Evolutionary conservation across 2,329 filamentous ascomycete genomes (phyloP).

Genomic region (Aspergillus puulaauensis): DNA sequence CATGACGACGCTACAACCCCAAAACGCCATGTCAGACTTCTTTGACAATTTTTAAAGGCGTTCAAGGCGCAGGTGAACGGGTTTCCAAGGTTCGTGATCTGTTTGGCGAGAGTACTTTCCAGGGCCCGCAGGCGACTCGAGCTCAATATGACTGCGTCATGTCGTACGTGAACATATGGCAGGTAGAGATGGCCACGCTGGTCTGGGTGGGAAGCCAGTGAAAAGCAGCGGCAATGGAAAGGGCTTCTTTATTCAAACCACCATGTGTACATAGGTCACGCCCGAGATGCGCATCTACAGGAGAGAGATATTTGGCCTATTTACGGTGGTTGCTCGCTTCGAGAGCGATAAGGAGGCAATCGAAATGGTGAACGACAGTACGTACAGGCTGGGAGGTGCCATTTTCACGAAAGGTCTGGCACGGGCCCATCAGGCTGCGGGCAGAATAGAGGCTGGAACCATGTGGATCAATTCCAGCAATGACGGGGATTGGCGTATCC

Average conservation of each 20-base stretch:
- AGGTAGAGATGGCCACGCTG: too few species aligned
- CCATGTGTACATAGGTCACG: neutral
- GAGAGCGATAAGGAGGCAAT: neutral
- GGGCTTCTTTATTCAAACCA: neutral
- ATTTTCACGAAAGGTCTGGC: neutral
- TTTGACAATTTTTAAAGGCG: too few species aligned
- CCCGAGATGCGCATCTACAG: neutral
- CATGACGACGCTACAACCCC: too few species aligned
- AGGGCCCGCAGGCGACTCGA: too few species aligned
- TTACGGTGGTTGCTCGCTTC: neutral
- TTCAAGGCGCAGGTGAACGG: too few species aligned
- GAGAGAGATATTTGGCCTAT: neutral
- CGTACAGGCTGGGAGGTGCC: neutral
- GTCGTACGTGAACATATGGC: too few species aligned
- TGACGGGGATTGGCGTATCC: slow-evolving; percentile 50
- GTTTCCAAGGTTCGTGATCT: too few species aligned
- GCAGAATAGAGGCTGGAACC: slow-evolving; percentile 64
- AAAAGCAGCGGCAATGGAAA: too few species aligned
- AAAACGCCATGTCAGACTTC: too few species aligned
- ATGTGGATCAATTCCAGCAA: slow-evolving; percentile 71
- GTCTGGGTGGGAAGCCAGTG: too few species aligned
- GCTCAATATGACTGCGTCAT: too few species aligned
- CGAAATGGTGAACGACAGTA: neutral
- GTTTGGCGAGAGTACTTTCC: too few species aligned
- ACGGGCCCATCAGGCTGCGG: slow-evolving; percentile 42